phyloP scores from a whole-genome alignment of 2,329 filamentous ascomycete species.

The Colletotrichum camelliae region DNA sequence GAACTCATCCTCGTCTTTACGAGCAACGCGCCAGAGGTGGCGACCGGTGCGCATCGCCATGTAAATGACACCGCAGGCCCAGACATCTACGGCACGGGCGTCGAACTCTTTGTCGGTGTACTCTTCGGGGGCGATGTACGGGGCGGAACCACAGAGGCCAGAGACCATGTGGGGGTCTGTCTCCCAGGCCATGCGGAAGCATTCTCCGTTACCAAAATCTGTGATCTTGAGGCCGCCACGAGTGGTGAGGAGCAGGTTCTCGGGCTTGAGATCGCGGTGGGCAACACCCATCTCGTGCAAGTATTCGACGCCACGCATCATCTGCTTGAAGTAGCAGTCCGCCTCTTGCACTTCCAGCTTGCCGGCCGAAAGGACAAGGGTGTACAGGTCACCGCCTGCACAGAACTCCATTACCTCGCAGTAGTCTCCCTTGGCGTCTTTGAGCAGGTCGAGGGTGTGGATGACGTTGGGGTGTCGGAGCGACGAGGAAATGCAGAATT shows the following conservation, averaged over 20 bases:
- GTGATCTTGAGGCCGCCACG: conserved; percentile 96
- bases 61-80: conserved; percentile 98
- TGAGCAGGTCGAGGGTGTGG: conserved; percentile 92
- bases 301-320: conserved; percentile 99
- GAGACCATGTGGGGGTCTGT: conserved; percentile 98
- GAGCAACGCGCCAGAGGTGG: conserved; percentile 95
- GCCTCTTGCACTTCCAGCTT: conserved; percentile 93
- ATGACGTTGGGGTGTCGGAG: conserved; percentile 98
- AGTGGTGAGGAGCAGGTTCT: conserved; percentile 92
- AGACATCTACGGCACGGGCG: conserved; percentile 95
- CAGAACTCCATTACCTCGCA: conserved; percentile 99
- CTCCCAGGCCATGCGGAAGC: conserved; percentile 99
- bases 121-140: conserved; percentile 97
- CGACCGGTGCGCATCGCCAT: conserved; percentile 99
- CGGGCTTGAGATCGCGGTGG: conserved; percentile 94
- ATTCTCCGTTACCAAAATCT: conserved; percentile 98
- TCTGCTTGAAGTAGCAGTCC: conserved; percentile 98
- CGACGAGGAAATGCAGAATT: conserved; percentile 98
- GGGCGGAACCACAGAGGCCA: conserved; percentile 92
- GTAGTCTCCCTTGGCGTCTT: conserved; percentile 96
- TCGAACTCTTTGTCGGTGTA: conserved; percentile 97
- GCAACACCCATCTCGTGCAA: conserved; percentile 99
- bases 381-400: conserved; percentile 94
- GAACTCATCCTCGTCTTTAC: conserved; percentile 96
- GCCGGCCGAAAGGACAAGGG: conserved; percentile 85